These are phyloP conservation scores for Aspergillus sp. DNA, from an alignment of 2,329 filamentous ascomycete genomes.

Conservation along the genomic window DNA sequence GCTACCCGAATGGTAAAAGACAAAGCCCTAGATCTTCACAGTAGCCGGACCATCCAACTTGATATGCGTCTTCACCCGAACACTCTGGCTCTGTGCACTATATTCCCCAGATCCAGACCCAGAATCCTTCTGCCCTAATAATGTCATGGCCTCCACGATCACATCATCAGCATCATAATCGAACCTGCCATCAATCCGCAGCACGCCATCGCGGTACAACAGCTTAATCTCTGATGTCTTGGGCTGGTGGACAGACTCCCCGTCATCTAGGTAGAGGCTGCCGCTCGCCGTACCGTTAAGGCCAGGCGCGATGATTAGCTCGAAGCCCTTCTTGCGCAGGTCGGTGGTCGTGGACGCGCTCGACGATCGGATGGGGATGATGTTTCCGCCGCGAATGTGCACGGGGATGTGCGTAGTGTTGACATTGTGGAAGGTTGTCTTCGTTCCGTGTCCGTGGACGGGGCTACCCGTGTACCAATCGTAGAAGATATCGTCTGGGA, in stretches of 20 bases:
- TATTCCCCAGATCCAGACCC: constrained; percentile 3
- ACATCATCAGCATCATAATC: constrained; percentile 17
- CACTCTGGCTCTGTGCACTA: constrained; percentile 12
- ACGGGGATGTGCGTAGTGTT: constrained; percentile 50
- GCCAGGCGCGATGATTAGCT: constrained; percentile 61
- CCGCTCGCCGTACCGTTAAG: constrained; percentile 56
- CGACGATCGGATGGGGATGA: constrained; percentile 49
- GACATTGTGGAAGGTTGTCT: constrained; percentile 39
- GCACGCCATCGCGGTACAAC: constrained; percentile 45
- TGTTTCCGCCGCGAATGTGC: constrained; percentile 53
- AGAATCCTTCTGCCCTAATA: constrained; percentile 20
- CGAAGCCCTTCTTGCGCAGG: constrained; percentile 56
- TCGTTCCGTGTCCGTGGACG: constrained; percentile 40
- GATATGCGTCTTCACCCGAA: constrained; percentile 18
- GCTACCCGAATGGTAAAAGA: no score
- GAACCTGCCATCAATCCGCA: constrained; percentile 23
- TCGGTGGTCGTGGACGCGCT: constrained; percentile 54
- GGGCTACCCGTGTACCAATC: constrained; percentile 49
- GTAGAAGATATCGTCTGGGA: constrained; percentile 53
- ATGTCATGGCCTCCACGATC: constrained; percentile 24
- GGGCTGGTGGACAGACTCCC: constrained; percentile 55
- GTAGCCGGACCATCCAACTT: constrained; percentile 15
- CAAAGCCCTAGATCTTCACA: constrained; percentile 4
- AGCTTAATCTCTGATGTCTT: constrained; percentile 53
- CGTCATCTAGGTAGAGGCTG: constrained; percentile 69